Conservation (phyloP, 768 basidiomycete species). For the Lyophyllum decastes region DNA sequence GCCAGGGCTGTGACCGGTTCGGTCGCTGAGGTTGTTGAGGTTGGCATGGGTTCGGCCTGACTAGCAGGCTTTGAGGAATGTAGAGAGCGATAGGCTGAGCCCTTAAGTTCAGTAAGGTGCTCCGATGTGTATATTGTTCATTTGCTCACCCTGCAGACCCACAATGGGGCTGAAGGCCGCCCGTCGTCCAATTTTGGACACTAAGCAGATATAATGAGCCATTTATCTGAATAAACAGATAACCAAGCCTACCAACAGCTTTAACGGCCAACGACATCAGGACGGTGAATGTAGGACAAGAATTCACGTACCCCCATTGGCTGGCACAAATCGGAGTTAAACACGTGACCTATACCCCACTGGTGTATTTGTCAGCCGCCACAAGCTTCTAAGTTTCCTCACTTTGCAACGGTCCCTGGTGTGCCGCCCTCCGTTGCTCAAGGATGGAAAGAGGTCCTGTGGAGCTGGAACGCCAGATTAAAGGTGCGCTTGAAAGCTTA, state of each 20-base stretch:
- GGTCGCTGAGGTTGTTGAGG: slow-evolving; percentile 44
- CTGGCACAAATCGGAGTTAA: slow-evolving; percentile 24
- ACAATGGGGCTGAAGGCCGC: slow-evolving; percentile 46
- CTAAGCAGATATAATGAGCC: slow-evolving; percentile 20
- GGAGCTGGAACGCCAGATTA: slow-evolving; percentile 40
- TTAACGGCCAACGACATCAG: slow-evolving; percentile 51
- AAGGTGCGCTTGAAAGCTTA: slow-evolving; percentile 19
- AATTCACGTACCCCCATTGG: slow-evolving; percentile 24
- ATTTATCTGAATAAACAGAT: background rate
- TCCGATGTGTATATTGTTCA: slow-evolving; percentile 5
- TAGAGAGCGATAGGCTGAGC: slow-evolving; percentile 52
- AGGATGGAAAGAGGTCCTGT: slow-evolving; percentile 27
- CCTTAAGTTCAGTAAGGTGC: slow-evolving; percentile 17
- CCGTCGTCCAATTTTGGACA: slow-evolving; percentile 41
- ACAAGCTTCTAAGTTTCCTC: background rate
- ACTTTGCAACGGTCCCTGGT: background rate
- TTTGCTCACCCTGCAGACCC: slow-evolving; percentile 40
- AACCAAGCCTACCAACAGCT: slow-evolving; percentile 34
- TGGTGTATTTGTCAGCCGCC: background rate
- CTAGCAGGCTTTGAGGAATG: slow-evolving; percentile 50
- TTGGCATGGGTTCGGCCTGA: slow-evolving; percentile 37
- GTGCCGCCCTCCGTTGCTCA: background rate
- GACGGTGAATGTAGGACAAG: slow-evolving; percentile 22
- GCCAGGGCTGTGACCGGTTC: slow-evolving; percentile 74
- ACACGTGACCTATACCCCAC: slow-evolving; percentile 5